Evolutionary conservation across 495 filamentous ascomycete genomes (phyloP).

Genomic region (Penicillium alfredii): DNA sequence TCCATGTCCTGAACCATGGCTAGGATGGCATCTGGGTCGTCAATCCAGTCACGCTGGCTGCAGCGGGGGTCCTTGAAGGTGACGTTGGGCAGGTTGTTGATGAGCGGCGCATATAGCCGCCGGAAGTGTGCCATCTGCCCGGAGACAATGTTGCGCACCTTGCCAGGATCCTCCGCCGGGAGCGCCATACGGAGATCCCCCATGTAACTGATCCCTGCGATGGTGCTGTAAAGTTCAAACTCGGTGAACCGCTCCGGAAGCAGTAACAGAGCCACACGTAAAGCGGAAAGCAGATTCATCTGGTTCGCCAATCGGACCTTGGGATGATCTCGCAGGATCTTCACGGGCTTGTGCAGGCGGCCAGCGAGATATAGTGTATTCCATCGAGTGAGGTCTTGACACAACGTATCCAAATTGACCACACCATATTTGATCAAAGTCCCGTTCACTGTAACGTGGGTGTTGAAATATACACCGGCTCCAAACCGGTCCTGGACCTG

Average conservation of each 20-base stretch:
- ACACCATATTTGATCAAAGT: slow-evolving; percentile 97
- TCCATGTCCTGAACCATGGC: slow-evolving; percentile 84
- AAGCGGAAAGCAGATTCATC: slow-evolving; percentile 84
- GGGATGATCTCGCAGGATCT: slow-evolving; percentile 91
- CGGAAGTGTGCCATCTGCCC: slow-evolving; percentile 89
- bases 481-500: slow-evolving; percentile 81
- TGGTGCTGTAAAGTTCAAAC: slow-evolving; percentile 78
- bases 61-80: slow-evolving; percentile 65
- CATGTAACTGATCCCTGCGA: slow-evolving; percentile 86
- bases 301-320: slow-evolving; percentile 89
- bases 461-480: slow-evolving; percentile 96
- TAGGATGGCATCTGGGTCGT: slow-evolving; percentile 54
- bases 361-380: slow-evolving; percentile 90
- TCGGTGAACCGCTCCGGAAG: slow-evolving; percentile 82
- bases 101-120: slow-evolving; percentile 79
- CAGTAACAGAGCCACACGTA: slow-evolving; percentile 82
- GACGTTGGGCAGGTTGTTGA: slow-evolving; percentile 85
- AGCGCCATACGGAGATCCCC: slow-evolving; percentile 91
- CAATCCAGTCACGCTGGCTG: slow-evolving; percentile 56
- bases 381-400: slow-evolving; percentile 79
- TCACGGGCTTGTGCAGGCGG: slow-evolving; percentile 92
- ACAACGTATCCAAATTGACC: slow-evolving; percentile 85
- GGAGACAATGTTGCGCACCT: slow-evolving; percentile 87
- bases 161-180: slow-evolving; percentile 82
- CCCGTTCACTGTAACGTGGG: slow-evolving; percentile 91